phyloP scores from a whole-genome alignment of 1,284 basidiomycete genomes.

The Mycena citricolor region DNA sequence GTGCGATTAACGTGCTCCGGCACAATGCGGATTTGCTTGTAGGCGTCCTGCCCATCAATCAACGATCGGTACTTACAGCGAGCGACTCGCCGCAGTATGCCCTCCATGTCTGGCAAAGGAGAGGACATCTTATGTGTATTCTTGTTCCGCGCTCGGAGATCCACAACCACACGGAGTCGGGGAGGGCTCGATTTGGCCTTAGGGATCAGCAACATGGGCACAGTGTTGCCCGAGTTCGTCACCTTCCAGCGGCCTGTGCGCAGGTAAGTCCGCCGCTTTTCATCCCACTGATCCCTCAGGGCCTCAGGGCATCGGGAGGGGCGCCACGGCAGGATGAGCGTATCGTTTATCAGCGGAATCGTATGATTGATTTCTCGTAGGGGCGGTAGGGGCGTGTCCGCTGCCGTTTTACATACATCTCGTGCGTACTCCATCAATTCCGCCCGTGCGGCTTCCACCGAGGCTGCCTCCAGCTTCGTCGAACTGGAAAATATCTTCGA shows the following conservation, averaged over 20 bases:
- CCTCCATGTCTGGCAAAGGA: conserved; percentile 26
- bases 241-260: conserved; percentile 13
- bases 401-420: conserved; percentile 7
- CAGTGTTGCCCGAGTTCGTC: conserved; percentile 9
- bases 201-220: conserved; percentile 12
- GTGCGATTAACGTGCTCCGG: conserved; percentile 5
- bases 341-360: conserved; percentile 8
- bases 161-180: conserved; percentile 13
- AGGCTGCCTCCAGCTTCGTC: neutral
- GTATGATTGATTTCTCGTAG: conserved; percentile 11
- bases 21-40: conserved; percentile 32
- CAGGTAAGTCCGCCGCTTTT: conserved; percentile 16
- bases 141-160: conserved; percentile 13
- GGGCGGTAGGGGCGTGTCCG: conserved; percentile 13
- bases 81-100: conserved; percentile 15
- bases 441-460: conserved; percentile 1
- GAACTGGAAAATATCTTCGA: conserved; percentile 1
- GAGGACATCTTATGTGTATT: conserved; percentile 33
- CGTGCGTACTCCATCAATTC: conserved; percentile 4
- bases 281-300: conserved; percentile 5
- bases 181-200: conserved; percentile 5
- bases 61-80: conserved; percentile 23
- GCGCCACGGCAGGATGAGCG: conserved; percentile 8
- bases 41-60: conserved; percentile 32
- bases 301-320: conserved; percentile 15